Percentiles rank a stretch among this genome's conserved stretches.
These are phyloP conservation scores for Apiotrichum akiyoshidainum DNA, from an alignment of 1,284 basidiomycete genomes.

Conservation along the genomic window DNA sequence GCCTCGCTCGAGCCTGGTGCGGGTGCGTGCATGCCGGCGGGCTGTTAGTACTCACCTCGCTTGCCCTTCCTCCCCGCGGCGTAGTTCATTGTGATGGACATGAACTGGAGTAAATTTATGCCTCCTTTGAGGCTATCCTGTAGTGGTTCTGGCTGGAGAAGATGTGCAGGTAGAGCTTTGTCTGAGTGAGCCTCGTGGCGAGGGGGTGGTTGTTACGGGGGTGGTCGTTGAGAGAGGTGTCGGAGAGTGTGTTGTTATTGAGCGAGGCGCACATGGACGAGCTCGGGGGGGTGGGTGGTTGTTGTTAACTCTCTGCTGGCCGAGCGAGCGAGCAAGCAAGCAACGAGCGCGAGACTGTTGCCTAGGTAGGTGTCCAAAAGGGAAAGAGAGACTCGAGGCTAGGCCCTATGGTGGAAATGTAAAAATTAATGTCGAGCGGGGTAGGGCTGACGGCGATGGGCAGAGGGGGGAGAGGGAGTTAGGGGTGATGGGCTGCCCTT, in stretches of 20 bases:
- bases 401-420: no score
- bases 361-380: no score
- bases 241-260: slow-evolving; percentile 1
- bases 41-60: slow-evolving; percentile 19
- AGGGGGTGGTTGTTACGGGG: slow-evolving; percentile 13
- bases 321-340: background rate
- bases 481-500: no score
- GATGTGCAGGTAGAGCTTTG: slow-evolving; percentile 15
- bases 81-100: slow-evolving; percentile 23
- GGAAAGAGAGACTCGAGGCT: no score
- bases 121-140: slow-evolving; percentile 17
- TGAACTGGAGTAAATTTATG: slow-evolving; percentile 4
- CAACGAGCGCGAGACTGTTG: no score
- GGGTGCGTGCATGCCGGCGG: background rate
- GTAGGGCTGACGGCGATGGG: no score
- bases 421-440: no score
- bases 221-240: slow-evolving; percentile 8
- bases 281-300: background rate
- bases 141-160: slow-evolving; percentile 23
- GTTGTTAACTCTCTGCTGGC: background rate
- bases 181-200: slow-evolving; percentile 15
- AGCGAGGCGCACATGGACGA: slow-evolving; percentile 7
- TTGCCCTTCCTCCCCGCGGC: slow-evolving; percentile 25
- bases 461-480: no score
- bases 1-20: background rate